These are phyloP conservation scores for Colletotrichum zoysiae DNA, from an alignment of 2,329 filamentous ascomycete species.

Conservation along the genomic window DNA sequence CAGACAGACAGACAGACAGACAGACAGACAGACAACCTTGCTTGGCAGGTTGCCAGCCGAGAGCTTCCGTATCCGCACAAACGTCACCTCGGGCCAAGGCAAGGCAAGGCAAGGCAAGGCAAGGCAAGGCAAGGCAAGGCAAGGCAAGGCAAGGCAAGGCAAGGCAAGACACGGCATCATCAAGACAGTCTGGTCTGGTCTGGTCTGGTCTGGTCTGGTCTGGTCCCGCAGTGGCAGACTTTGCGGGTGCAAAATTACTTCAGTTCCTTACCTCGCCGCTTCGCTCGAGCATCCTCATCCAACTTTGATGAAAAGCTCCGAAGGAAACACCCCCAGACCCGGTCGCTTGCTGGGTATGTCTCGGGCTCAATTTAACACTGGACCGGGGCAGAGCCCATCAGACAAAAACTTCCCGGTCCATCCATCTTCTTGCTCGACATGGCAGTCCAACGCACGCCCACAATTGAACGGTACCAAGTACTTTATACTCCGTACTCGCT, in stretches of 20 bases:
- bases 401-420: slow-evolving; percentile 38
- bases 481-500: too few species aligned
- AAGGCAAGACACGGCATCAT: neutral
- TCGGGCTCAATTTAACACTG: slow-evolving; percentile 33
- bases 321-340: slow-evolving; percentile 39
- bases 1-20: too few species aligned
- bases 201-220: too few species aligned
- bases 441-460: too few species aligned
- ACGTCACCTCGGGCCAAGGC: neutral
- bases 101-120: neutral
- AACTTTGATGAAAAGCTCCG: slow-evolving; percentile 40
- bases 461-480: too few species aligned
- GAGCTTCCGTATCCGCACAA: neutral
- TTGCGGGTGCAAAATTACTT: neutral
- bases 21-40: too few species aligned
- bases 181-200: neutral
- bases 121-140: neutral
- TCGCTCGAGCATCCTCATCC: slow-evolving; percentile 34
- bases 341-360: slow-evolving; percentile 21
- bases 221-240: neutral
- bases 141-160: neutral
- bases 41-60: neutral
- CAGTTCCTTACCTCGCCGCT: slow-evolving; percentile 16
- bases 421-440: slow-evolving; percentile 10
- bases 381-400: slow-evolving; percentile 35